Evolutionary conservation across 2,329 filamentous ascomycete genomes (phyloP), one percentile per base, ranked within the genome.

Genomic region (Curvularia lunata): DNA sequence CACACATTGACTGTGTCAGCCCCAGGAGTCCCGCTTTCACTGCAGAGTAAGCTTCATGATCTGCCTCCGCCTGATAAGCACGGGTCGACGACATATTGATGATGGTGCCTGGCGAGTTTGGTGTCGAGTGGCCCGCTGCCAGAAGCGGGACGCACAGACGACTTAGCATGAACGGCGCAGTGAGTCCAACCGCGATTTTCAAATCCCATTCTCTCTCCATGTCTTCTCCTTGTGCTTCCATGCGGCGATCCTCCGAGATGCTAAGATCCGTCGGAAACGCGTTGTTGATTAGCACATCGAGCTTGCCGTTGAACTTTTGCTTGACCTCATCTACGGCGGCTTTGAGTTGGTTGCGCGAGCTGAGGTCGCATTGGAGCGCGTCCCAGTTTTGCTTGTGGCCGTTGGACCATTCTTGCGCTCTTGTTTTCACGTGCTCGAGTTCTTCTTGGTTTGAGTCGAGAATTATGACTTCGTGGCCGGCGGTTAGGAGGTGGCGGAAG

Each of bases 1-100:
- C 76, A 10, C 80, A 78, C 78, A 84, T 78, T 9, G 78, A 78
- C 62, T 83, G 82, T 48, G 79, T 80, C 27, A 85, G 64, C 0
- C 82, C 82, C 8, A 84, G 66, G 23, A 85, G 66, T 0, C 82
- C 82, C 2, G 82, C 82, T 69, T 85, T 84, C 0, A 78, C 81
- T 0, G 82, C 73, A 1, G 80, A 79, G 55, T 84, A 84, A 1
- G 77, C 78, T 68, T 84, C 82, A 55, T 82, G 81, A 52, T 83
- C 75, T 0, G 76, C 67, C 66, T 84, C 83, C 38, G 78, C 76
- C 73, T 83, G 81, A 45, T 78, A 69, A 0, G 82, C 82, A 25
- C 82, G 76, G 6, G 82, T 84, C 1, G 80, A 83, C 0, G 81
- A 81, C 32, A 85, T 78, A 63, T 83, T 79, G 53, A 84, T 75